Conservation (phyloP, 352 stramenopile genomes). For the Pythium angustatum region DNA sequence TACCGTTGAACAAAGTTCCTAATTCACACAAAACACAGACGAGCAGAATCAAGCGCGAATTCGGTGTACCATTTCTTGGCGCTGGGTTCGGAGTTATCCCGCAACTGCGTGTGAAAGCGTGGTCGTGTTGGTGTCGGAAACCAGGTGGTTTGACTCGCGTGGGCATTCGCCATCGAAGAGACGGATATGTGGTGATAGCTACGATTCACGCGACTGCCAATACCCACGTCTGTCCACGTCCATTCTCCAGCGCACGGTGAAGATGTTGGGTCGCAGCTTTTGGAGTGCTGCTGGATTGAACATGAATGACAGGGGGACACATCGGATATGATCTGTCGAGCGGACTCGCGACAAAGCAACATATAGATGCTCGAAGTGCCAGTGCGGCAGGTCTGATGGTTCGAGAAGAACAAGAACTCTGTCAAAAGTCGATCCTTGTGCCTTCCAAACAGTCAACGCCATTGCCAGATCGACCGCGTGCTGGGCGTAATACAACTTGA, state of each 20-base stretch:
- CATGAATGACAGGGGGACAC: background rate
- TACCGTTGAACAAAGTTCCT: no score
- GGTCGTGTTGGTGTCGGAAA: no score
- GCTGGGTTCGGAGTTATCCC: no score
- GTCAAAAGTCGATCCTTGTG: constrained; percentile 12
- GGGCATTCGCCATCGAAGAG: no score
- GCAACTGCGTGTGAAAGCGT: no score
- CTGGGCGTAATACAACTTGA: background rate
- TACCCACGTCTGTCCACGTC: background rate
- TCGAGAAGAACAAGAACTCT: constrained; percentile 8
- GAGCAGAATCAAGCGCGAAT: no score
- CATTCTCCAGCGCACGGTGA: background rate
- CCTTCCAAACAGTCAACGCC: constrained; percentile 9
- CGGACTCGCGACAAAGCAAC: constrained; percentile 10
- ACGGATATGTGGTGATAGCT: no score
- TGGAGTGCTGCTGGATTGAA: background rate
- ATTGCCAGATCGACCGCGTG: constrained; percentile 7
- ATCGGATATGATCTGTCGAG: background rate
- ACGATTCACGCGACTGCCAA: background rate
- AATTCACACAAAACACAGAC: no score
- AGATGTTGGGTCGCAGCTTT: background rate
- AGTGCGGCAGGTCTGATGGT: background rate
- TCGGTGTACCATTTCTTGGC: no score
- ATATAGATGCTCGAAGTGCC: constrained; percentile 11
- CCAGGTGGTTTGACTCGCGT: no score